Base-by-base conservation (phyloP, 2,329 filamentous ascomycete genomes). In the Ceratocystis ficicola region DNA sequence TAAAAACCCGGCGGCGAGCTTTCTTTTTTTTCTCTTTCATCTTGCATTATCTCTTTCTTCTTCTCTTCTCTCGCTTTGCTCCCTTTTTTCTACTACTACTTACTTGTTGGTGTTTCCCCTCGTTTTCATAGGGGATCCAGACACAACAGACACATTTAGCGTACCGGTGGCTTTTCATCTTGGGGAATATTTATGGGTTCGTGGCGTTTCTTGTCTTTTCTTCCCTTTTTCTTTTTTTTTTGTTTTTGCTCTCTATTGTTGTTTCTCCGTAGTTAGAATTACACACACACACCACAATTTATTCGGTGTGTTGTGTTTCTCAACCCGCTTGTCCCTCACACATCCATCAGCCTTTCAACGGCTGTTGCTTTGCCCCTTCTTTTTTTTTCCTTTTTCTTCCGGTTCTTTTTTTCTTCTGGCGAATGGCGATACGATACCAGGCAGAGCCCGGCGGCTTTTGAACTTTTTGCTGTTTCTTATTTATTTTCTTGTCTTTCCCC, bases 371-470 rank as follows among this genome's bases (percentile, higher is more conserved):
- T 32, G 32, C 28, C 15, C 44, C n/a, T 10, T 52, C 32, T 50
- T 55, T 62, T 66, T 55, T 28, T 41, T 60, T 30, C 2, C 15
- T 30, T 28, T 46, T 32, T n/a, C 8, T 25, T 48, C 36, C 20
- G 28, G 28, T 61, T 10, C 22, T 62, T 50, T 48, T 62, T 46
- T 63, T 59, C 22, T 44, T 61, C 50, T 61, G 66, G 63, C 46
- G 63, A 67, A 60, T 64, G 46, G 63, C 63, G 60, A 65, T 50
- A 67, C 62, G 66, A 67, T 67, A 67, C 66, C 66, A 67, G 55
- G 32, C 63, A 67, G 66, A 62, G 62, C 36, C 44, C 46, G 62
- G 61, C 36, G 60, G 41, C 60, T 60, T 62, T 66, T 52, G 61
- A 65, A 48, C 28, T 46, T 7, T 60, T 66, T 66, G 22, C 41